Conservation (phyloP, 352 stramenopile genomes). For the Pythium graminicola region DNA sequence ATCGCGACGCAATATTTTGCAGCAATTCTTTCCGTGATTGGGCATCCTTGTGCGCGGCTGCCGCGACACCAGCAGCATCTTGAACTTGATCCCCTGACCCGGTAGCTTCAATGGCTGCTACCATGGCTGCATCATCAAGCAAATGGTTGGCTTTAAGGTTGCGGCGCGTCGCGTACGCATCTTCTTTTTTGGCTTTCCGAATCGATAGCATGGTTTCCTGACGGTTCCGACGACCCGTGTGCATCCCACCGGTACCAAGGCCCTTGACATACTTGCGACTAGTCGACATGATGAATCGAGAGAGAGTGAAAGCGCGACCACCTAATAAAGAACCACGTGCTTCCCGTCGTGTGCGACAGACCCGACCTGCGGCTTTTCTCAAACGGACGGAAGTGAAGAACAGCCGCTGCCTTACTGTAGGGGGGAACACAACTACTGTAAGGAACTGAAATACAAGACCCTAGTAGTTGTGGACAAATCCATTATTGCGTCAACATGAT, state of each 20-base stretch:
- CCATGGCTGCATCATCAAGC: constrained; percentile 29
- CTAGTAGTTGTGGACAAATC: no score
- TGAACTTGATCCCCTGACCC: background rate
- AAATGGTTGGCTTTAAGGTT: constrained; percentile 76
- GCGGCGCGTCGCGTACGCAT: constrained; percentile 78
- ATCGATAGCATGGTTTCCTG: constrained; percentile 84
- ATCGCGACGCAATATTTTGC: constrained; percentile 73
- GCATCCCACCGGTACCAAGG: constrained; percentile 54
- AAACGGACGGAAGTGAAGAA: background rate
- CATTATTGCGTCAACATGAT: no score
- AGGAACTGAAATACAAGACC: background rate
- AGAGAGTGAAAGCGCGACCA: background rate
- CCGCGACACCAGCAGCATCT: constrained; percentile 5
- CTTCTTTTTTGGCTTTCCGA: constrained; percentile 86
- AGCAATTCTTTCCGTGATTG: constrained; percentile 62
- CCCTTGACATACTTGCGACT: constrained; percentile 73
- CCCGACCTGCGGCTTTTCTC: background rate
- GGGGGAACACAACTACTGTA: background rate
- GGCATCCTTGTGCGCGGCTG: constrained; percentile 24
- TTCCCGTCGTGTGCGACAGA: background rate
- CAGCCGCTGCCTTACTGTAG: background rate
- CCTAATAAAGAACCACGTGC: no score
- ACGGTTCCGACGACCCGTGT: constrained; percentile 74
- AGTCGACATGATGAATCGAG: constrained; percentile 14
- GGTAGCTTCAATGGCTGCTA: background rate